Percentiles rank a stretch among this genome's conserved stretches.
These are phyloP conservation scores for Fusarium pilosicola DNA, from an alignment of 2,329 filamentous ascomycete species.

Conservation along the genomic window DNA sequence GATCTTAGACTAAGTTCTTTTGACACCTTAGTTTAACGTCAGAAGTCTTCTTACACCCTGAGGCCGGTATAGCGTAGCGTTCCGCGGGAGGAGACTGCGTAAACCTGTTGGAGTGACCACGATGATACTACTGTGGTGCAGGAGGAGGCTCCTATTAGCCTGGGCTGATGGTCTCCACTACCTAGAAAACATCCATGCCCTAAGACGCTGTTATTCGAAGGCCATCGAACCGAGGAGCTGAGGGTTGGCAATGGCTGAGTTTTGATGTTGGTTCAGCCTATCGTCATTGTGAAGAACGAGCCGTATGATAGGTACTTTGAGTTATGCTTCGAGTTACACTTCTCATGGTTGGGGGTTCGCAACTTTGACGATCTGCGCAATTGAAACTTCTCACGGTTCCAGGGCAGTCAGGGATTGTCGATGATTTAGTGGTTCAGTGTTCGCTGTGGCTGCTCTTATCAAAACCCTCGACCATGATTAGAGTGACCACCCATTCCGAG, in stretches of 20 bases:
- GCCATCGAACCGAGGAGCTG: constrained; percentile 18
- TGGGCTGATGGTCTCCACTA: constrained; percentile 35
- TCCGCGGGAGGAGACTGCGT: constrained; percentile 21
- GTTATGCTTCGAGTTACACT: not conserved
- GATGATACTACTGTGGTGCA: constrained; percentile 28
- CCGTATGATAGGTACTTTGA: not conserved
- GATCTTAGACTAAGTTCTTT: no score
- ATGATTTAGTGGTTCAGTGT: constrained; percentile 10
- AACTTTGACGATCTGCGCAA: constrained; percentile 23
- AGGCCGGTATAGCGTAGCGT: constrained; percentile 22
- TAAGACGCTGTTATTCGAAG: constrained; percentile 26
- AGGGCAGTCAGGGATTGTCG: constrained; percentile 18
- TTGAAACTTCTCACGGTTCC: constrained; percentile 27
- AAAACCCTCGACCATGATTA: constrained; percentile 16
- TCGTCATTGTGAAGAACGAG: constrained; percentile 17
- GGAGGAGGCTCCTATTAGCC: constrained; percentile 26
- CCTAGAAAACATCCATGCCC: constrained; percentile 30
- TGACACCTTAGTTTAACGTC: no score
- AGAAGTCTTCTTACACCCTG: no score
- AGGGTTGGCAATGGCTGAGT: constrained; percentile 11
- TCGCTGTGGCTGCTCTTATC: constrained; percentile 29
- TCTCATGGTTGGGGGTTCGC: not conserved
- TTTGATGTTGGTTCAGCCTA: constrained; percentile 3
- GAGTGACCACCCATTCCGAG: constrained; percentile 16
- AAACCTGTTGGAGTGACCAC: constrained; percentile 21